These are phyloP conservation scores for Pleoardoris graminearum DNA, from an alignment of 2,329 filamentous ascomycete genomes.

Conservation along the genomic window DNA sequence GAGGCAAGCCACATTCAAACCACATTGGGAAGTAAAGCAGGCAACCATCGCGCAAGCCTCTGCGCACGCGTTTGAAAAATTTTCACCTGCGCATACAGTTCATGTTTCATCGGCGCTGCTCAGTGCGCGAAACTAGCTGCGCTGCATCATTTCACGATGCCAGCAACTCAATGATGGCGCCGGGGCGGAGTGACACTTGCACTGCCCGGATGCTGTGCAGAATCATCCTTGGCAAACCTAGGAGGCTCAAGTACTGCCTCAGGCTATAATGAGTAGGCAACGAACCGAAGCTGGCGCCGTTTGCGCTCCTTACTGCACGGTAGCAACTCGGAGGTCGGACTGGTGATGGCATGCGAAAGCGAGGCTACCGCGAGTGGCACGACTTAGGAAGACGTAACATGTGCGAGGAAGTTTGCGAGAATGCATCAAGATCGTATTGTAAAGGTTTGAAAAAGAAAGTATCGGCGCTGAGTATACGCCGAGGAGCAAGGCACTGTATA, in stretches of 20 bases:
- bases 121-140: background rate
- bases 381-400: background rate
- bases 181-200: constrained; percentile 5
- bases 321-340: background rate
- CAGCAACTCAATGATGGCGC: background rate
- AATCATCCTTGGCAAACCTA: background rate
- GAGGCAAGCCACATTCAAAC: background rate
- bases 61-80: constrained; percentile 1
- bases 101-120: background rate
- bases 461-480: background rate
- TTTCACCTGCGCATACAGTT: constrained; percentile 1
- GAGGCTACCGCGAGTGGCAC: background rate
- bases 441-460: background rate
- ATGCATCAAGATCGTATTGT: background rate
- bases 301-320: background rate
- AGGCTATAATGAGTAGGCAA: background rate
- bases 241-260: constrained; percentile 2
- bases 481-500: background rate
- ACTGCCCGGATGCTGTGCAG: background rate
- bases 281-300: background rate
- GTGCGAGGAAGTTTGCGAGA: too few species aligned
- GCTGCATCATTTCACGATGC: background rate
- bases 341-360: background rate
- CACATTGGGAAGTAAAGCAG: constrained; percentile 1
- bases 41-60: background rate